Evolutionary conservation across 306 rosid species (phyloP), one percentile per base, ranked within the genome.

Genomic region (Luffa aegyptiaca): DNA sequence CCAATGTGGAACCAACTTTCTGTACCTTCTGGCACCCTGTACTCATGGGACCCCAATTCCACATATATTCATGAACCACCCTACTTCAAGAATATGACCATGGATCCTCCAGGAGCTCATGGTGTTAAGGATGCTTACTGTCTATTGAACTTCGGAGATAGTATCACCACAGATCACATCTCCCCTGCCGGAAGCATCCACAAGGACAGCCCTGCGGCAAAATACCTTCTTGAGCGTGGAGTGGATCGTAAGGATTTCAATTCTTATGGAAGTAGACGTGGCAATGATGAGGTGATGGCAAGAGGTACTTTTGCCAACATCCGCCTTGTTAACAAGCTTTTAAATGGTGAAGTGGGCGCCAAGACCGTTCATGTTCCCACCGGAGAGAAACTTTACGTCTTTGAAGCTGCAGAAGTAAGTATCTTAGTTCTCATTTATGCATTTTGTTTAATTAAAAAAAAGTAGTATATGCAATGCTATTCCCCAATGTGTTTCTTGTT

Each of bases 11-110:
- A 92, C 84, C 85, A 90, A 62, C 88, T 94, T 3, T 79, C 88
- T 17, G 96, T 92, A 76, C 91, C 96, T 77, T 73, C 87, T 33
- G 80, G 81, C 81, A 84, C 85, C 13, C 89, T 94, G 42, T 94
- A 90, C 85, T 88, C 94, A 5, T 94, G 97, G 98, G 98, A 94
- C 77, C 82, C 94, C 61, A 87, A 80, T 81, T 94, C 98, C 53
- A 92, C 97, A 64, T 94, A 94, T 85, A 94, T 94, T 83, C 98
- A 94, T 18, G 97, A 94, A 71, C 96, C 97, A 21, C 97, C 98
- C 39, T 94, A 94, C 89, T 94, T 94, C 85, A 94, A 92, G 88
- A 79, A 80, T 59, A 94, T 94, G 94, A 94, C 90, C 77, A 83
- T 90, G 90, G 90, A 91, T 80, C 92, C 98, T 72, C 97, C 95